phyloP scores from a whole-genome alignment of 345 rosid species.

The Hibiscus mutabilis region DNA sequence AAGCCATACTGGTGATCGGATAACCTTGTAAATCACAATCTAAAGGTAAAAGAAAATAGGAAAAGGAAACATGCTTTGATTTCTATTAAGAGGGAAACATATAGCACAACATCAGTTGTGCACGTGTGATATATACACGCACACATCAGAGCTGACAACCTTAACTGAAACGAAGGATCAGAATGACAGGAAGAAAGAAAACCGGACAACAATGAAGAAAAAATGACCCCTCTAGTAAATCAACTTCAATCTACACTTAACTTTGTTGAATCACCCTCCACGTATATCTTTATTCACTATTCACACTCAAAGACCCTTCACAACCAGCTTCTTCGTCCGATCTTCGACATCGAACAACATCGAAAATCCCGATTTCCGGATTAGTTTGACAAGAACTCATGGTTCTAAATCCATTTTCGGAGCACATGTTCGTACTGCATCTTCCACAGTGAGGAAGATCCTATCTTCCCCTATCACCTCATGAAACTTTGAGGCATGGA shows the following conservation, averaged over 20 bases:
- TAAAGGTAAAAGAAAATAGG: too few relatives aligned
- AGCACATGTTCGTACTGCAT: conserved; percentile 51
- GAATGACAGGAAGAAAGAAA: background rate
- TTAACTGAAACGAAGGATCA: background rate
- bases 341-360: background rate
- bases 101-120: too few relatives aligned
- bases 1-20: too few relatives aligned
- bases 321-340: background rate
- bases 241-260: too few relatives aligned
- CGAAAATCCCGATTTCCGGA: background rate
- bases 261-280: background rate
- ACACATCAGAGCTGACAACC: background rate
- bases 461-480: conserved; percentile 50
- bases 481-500: conserved; percentile 47
- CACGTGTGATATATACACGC: too few relatives aligned
- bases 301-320: background rate
- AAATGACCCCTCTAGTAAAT: background rate
- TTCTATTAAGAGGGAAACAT: background rate
- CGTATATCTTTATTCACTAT: background rate
- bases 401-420: conserved; percentile 29
- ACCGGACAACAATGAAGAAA: background rate
- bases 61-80: background rate
- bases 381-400: background rate
- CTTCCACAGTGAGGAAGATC: conserved; percentile 68
- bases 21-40: too few relatives aligned